These are phyloP conservation scores for Aphanocladium album DNA, from an alignment of 2,329 filamentous ascomycete species.

Conservation along the genomic window DNA sequence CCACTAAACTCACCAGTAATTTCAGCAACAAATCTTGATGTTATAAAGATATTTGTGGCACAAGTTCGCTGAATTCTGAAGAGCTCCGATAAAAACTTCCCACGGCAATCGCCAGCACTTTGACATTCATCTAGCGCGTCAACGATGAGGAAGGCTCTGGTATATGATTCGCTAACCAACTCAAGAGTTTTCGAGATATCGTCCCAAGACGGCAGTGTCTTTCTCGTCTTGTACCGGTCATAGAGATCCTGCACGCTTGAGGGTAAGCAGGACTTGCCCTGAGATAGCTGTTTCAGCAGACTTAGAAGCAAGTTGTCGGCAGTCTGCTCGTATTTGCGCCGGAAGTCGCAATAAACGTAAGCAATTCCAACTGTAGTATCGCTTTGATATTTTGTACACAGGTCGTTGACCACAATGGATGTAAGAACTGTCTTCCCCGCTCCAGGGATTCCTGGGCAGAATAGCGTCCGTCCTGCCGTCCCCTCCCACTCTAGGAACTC, in stretches of 20 bases:
- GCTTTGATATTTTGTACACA: slow-evolving; percentile 15
- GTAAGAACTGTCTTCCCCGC: slow-evolving; percentile 9
- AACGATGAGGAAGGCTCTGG: too few species aligned
- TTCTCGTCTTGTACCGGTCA: neutral
- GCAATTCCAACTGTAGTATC: slow-evolving; percentile 8
- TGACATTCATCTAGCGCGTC: too few species aligned
- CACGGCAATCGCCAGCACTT: too few species aligned
- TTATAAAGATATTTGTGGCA: too few species aligned
- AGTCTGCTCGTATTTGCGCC: neutral
- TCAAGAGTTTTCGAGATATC: too few species aligned
- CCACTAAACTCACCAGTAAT: slow-evolving; percentile 10
- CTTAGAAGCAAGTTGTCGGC: neutral
- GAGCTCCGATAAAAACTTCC: too few species aligned
- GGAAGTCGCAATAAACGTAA: neutral
- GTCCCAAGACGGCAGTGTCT: too few species aligned
- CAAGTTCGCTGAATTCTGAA: too few species aligned
- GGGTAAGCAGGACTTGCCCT: neutral
- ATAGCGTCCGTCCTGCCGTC: slow-evolving; percentile 25
- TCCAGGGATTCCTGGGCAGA: slow-evolving; percentile 30
- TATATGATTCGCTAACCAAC: too few species aligned
- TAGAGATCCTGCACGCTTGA: neutral
- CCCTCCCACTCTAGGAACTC: slow-evolving; percentile 27
- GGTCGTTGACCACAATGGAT: neutral
- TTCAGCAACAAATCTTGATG: neutral
- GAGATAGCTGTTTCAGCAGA: neutral